These are phyloP conservation scores for Nakataea oryzae DNA, from an alignment of 2,329 filamentous ascomycete species.

Conservation along the genomic window DNA sequence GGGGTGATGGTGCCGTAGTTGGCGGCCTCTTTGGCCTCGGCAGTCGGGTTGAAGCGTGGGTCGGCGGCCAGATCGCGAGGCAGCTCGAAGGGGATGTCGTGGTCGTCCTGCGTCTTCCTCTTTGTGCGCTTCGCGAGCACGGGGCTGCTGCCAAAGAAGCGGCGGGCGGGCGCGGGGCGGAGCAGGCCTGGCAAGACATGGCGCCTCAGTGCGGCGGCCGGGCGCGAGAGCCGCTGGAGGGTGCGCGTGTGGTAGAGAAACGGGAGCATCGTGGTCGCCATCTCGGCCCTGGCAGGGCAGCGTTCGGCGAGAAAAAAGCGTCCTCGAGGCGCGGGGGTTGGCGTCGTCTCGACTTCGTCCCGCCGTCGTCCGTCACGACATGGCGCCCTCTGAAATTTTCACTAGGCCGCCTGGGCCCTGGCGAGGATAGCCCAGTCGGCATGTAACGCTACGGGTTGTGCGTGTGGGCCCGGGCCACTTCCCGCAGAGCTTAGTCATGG, in stretches of 20 bases:
- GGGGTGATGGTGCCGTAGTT: slow-evolving; percentile 44
- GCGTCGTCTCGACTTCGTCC: background rate
- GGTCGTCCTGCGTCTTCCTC: slow-evolving; percentile 7
- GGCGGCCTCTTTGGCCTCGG: slow-evolving; percentile 8
- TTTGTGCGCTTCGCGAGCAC: slow-evolving; percentile 2
- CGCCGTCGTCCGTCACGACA: background rate
- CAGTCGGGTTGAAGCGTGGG: slow-evolving; percentile 10
- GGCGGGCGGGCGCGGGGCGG: slow-evolving; percentile 11
- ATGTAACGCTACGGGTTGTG: background rate
- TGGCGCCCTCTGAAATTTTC: background rate
- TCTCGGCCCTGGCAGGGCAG: slow-evolving; percentile 11
- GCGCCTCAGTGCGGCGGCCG: slow-evolving; percentile 7
- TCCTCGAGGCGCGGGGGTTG: background rate
- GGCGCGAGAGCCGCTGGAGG: slow-evolving; percentile 28
- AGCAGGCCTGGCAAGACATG: slow-evolving; percentile 16
- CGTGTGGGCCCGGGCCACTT: background rate
- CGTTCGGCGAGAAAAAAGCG: background rate
- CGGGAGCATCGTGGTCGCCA: slow-evolving; percentile 43
- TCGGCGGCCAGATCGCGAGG: slow-evolving; percentile 22
- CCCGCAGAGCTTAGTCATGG: background rate
- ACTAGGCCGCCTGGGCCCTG: background rate
- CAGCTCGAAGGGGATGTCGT: slow-evolving; percentile 43
- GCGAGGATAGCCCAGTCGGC: background rate
- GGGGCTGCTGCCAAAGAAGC: background rate
- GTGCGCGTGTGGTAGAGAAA: slow-evolving; percentile 68